phyloP scores from a whole-genome alignment of 2,329 filamentous ascomycete genomes.

The Metarhizium sp. region DNA sequence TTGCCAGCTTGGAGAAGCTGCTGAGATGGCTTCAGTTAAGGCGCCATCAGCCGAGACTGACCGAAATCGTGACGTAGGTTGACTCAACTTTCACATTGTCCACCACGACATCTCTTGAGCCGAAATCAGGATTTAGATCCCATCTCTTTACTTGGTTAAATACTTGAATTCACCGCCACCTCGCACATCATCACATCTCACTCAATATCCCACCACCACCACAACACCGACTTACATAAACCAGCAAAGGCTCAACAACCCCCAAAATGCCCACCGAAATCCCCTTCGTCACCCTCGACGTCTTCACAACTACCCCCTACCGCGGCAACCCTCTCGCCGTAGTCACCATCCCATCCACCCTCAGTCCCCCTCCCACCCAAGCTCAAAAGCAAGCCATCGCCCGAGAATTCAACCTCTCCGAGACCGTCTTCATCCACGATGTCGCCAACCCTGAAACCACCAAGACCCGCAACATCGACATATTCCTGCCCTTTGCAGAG shows the following conservation, averaged over 20 bases:
- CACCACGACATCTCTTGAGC: too few relatives aligned
- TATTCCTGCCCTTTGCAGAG: conserved; percentile 46
- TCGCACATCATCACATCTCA: background rate
- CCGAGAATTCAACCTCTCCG: conserved; percentile 54
- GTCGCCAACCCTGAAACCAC: conserved; percentile 21
- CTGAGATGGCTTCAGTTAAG: background rate
- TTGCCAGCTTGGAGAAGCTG: background rate
- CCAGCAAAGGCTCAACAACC: background rate
- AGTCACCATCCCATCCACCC: conserved; percentile 37
- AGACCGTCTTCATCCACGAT: conserved; percentile 54
- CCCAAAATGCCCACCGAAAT: conserved; percentile 25
- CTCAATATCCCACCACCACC: background rate
- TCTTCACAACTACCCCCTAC: conserved; percentile 44
- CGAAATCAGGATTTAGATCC: too few relatives aligned
- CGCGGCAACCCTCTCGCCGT: conserved; percentile 53
- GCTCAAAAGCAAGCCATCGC: conserved; percentile 49
- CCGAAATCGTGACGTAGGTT: background rate
- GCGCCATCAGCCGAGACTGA: background rate
- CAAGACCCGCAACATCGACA: conserved; percentile 38
- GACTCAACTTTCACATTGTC: background rate
- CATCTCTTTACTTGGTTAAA: too few relatives aligned
- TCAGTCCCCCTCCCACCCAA: conserved; percentile 32
- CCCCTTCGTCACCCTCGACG: conserved; percentile 44
- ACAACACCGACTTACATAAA: background rate
- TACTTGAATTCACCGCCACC: background rate